Evolutionary conservation across 2,329 filamentous ascomycete genomes (phyloP).

Genomic region (Fusarium sp.): DNA sequence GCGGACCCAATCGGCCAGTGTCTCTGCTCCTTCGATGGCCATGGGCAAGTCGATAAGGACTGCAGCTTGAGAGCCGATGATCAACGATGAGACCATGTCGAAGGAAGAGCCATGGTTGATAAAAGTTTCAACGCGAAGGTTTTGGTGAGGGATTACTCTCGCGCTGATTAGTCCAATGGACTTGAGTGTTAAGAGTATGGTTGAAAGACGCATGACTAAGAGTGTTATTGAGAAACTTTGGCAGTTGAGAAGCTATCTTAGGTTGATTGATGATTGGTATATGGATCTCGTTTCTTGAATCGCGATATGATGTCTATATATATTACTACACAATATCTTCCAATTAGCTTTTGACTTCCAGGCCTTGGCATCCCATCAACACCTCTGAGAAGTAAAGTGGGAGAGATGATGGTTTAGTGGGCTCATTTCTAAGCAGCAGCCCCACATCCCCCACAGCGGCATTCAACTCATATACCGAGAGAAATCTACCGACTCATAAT

Average conservation of each 20-base stretch:
- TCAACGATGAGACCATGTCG: background rate
- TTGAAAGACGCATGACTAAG: background rate
- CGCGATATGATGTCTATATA: background rate
- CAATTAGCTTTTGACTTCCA: background rate
- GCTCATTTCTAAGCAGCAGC: background rate
- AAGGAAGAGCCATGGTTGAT: background rate
- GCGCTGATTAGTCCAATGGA: background rate
- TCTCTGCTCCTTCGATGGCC: background rate
- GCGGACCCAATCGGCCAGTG: fast-evolving
- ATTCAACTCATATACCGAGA: background rate
- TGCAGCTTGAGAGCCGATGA: background rate
- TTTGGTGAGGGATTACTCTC: background rate
- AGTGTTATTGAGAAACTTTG: too few relatives aligned
- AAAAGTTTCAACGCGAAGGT: background rate
- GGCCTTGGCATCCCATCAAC: too few relatives aligned
- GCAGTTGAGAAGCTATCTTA: too few relatives aligned
- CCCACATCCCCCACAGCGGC: background rate
- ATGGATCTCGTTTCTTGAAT: too few relatives aligned
- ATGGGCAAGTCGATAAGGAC: background rate
- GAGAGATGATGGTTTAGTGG: background rate
- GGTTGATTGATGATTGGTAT: background rate
- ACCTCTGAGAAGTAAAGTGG: background rate
- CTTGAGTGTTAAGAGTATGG: background rate
- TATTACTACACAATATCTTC: too few relatives aligned
- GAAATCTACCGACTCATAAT: too few relatives aligned